Evolutionary conservation across 148 eudicot species (phyloP).

Genomic region (Camellia sinensis): DNA sequence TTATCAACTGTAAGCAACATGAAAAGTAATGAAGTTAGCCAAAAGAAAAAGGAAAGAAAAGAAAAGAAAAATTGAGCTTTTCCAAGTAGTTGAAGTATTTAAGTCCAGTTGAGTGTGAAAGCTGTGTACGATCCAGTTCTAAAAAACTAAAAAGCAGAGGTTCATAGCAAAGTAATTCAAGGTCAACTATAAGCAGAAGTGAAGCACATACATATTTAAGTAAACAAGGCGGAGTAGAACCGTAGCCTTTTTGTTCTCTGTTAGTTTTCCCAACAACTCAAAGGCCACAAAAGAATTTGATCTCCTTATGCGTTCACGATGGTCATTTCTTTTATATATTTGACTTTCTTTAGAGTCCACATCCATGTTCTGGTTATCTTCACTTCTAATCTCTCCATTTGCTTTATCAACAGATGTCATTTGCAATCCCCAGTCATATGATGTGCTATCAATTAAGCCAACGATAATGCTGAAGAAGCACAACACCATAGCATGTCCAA

Average conservation of each 20-base stretch:
- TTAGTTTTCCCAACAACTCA: constrained; percentile 24
- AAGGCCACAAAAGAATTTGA: constrained; percentile 26
- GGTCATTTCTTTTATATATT: constrained; percentile 19
- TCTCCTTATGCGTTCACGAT: constrained; percentile 15
- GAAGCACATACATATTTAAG: constrained; percentile 28
- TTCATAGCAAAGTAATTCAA: not conserved
- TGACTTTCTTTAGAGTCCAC: constrained; percentile 15
- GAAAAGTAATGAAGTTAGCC: not conserved
- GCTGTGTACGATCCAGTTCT: not conserved
- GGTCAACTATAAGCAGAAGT: not conserved
- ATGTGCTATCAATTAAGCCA: constrained; percentile 29
- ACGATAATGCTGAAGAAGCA: constrained; percentile 27
- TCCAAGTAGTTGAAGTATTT: not conserved
- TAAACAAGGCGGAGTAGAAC: constrained; percentile 33
- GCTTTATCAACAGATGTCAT: constrained; percentile 17
- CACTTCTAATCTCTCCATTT: constrained; percentile 1
- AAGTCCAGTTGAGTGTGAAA: not conserved
- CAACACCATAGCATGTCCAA: constrained; percentile 25
- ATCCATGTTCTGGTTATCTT: constrained; percentile 10
- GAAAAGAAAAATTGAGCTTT: not conserved
- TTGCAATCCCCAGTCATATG: constrained; percentile 26
- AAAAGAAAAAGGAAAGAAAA: not conserved
- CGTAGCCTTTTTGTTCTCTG: constrained; percentile 24
- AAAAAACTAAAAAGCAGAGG: not conserved
- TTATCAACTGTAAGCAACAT: not conserved